Percentiles rank a stretch among this genome's conserved stretches.
Conservation (phyloP, 495 filamentous ascomycete species). For the Penicillium lividum region DNA sequence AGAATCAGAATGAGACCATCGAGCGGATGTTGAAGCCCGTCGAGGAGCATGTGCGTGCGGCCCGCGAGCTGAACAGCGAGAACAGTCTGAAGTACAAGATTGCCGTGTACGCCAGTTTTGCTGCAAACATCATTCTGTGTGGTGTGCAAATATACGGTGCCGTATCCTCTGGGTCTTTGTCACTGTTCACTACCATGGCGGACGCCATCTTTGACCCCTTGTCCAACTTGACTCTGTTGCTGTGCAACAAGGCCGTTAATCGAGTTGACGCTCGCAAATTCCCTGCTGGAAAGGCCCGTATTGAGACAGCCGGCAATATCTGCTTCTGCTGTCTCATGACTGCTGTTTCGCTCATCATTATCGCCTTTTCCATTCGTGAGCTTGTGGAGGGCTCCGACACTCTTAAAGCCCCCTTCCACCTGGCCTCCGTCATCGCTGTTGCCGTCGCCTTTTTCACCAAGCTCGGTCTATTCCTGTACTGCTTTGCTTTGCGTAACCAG, state of each 20-base stretch:
- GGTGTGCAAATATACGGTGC: constrained; percentile 87
- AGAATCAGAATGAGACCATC: constrained; percentile 90
- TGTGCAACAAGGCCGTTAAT: constrained; percentile 85
- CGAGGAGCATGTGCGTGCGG: constrained; percentile 81
- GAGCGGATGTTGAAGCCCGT: constrained; percentile 88
- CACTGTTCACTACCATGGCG: constrained; percentile 97
- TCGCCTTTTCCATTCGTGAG: constrained; percentile 79
- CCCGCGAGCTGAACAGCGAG: constrained; percentile 74
- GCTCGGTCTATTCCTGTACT: constrained; percentile 82
- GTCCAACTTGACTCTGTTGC: constrained; percentile 84
- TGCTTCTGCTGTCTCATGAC: constrained; percentile 97
- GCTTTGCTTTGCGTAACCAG: constrained; percentile 83
- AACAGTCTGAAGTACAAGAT: constrained; percentile 85
- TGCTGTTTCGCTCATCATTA: constrained; percentile 84
- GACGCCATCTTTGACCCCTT: constrained; percentile 95
- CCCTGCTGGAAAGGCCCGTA: constrained; percentile 89
- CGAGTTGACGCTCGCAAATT: constrained; percentile 87
- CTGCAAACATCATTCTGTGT: constrained; percentile 77
- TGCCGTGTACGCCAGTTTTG: constrained; percentile 86
- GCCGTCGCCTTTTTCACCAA: constrained; percentile 82
- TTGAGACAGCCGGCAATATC: constrained; percentile 96
- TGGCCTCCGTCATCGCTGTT: constrained; percentile 89
- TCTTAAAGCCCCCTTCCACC: constrained; percentile 64
- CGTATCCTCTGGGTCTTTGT: constrained; percentile 80
- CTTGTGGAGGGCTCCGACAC: constrained; percentile 49